Percentiles rank a stretch among this genome's conserved stretches.
These are phyloP conservation scores for Aspergillus neotritici DNA, from an alignment of 2,329 filamentous ascomycete species.

Conservation along the genomic window DNA sequence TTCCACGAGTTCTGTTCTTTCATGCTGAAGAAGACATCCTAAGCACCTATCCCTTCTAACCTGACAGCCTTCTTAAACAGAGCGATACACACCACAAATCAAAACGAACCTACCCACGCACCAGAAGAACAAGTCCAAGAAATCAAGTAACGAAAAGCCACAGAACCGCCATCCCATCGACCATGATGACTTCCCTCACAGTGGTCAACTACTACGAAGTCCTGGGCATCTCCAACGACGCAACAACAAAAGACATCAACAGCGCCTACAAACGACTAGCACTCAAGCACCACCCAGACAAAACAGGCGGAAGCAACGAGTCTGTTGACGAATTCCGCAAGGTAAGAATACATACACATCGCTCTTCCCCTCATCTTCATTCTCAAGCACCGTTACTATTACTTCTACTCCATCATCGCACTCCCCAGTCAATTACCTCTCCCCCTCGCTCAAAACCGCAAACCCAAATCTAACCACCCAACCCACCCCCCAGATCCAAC, in stretches of 20 bases:
- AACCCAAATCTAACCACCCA: background rate
- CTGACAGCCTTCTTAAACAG: too few species aligned
- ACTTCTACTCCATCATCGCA: too few species aligned
- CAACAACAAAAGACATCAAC: slow-evolving; percentile 29
- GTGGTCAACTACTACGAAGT: slow-evolving; percentile 22
- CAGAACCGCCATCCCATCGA: background rate
- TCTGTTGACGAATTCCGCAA: slow-evolving; percentile 17
- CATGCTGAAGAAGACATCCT: too few species aligned
- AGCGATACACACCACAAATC: too few species aligned
- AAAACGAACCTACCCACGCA: too few species aligned
- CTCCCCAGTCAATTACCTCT: too few species aligned
- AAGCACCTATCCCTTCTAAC: too few species aligned
- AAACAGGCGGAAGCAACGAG: slow-evolving; percentile 15
- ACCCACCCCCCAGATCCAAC: slow-evolving; percentile 21
- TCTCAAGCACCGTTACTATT: too few species aligned
- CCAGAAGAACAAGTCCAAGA: background rate
- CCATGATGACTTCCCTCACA: slow-evolving; percentile 7
- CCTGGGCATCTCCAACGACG: slow-evolving; percentile 21
- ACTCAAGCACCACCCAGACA: slow-evolving; percentile 32
- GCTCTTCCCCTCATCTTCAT: background rate
- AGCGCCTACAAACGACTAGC: slow-evolving; percentile 31
- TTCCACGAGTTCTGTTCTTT: too few species aligned
- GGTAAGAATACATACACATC: slow-evolving; percentile 13
- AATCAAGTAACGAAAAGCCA: background rate
- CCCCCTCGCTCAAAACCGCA: background rate